Evolutionary conservation across 139 green algal genomes (phyloP), one percentile per base, ranked within the genome.

Genomic region (Raphidocelis subcapitata): DNA sequence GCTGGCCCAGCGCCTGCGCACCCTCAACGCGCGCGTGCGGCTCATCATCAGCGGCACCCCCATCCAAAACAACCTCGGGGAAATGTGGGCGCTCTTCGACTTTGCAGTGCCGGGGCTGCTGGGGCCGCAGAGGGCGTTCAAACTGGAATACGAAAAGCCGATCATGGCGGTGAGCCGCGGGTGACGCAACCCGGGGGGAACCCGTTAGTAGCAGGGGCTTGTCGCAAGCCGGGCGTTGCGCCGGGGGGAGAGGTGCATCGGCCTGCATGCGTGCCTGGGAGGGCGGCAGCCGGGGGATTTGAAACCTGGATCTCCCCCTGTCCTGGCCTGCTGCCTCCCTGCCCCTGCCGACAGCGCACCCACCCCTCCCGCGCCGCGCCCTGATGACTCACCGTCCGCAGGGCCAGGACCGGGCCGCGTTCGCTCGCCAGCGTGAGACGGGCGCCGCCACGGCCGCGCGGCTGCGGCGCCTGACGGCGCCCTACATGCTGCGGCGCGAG

Each of bases 71-170:
- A 92, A 96, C 65, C 78, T 96, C 51, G 76, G 85, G 75, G 95
- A 99, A 83, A 72, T 99, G 82, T 91, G 93, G 73, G 79, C 90
- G 1, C 86, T 99, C 8, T 90, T 97, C 36, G 88, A 98, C 80
- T 92, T 96, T 47, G 84, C 80, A 31, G 89, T 73, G 55, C 61
- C 80, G 3, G 91, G 82, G 0, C 81, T 97, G 75, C 81, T 97
- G 65, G 89, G 89, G 0, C 73, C 84, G 32, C 63, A 61, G 0
- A 49, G 55, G 2, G 64, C 65, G 35, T 97, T 97, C 76, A 91
- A 88, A 62, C 56, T 69, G 59, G 57, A 65, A 16, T 89, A 84
- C 72, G 81, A 76, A 28, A 73, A 73, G 57, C 81, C 74, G 2
- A 86, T 89, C 74, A 82, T 76, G 18, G 73, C 73, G 41, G 41